Evolutionary conservation across 805 yeast species (phyloP), one percentile per base, ranked within the genome.

Genomic region (Pichia insulana): DNA sequence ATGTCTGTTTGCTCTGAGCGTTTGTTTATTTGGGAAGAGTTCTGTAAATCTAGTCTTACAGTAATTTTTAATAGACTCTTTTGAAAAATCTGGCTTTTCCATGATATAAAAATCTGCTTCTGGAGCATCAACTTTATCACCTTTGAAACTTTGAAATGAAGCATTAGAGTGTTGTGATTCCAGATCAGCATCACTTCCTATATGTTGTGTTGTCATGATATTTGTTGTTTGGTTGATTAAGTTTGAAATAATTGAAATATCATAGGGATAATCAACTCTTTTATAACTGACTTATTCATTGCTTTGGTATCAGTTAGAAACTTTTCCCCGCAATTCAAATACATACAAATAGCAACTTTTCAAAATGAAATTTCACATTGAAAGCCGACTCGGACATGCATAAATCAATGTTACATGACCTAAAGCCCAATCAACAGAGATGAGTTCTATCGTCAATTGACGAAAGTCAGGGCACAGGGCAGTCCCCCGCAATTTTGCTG

Each of bases 41-140:
- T 74, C 66, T 0, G 80, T 61, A 48, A 76, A 49, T 52, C 84
- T 65, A 0, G 79, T 67, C 13, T 36, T 56, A 11, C 64, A 48
- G 46, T 76, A 77, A 10, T 50, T 45, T 20, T 44, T 50, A 30
- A 70, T 64, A 8, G 67, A 46, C 11, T 47, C 39, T 6, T 52
- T 37, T 7, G 64, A 57, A 42, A 66, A 56, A 30, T 53, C 52
- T 17, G 70, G 69, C 34, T 52, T 50, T 13, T 48, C 42, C 46
- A 50, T 50, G 10, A 28, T n/a, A 12, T 7, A 28, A 11, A 12
- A 28, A n/a, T 28, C 31, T 7, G 13, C 15, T 28, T 28, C 31
- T 28, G 13, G 15, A 28, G 31, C 13, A 7, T n/a, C 31, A 12
- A n/a, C 31, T 12, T n/a, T n/a, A 11, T 28, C 31, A 7, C 11